phyloP scores from a whole-genome alignment of 1,139 yeast genomes.

The Hyphopichia wangnamkhiaoensis region DNA sequence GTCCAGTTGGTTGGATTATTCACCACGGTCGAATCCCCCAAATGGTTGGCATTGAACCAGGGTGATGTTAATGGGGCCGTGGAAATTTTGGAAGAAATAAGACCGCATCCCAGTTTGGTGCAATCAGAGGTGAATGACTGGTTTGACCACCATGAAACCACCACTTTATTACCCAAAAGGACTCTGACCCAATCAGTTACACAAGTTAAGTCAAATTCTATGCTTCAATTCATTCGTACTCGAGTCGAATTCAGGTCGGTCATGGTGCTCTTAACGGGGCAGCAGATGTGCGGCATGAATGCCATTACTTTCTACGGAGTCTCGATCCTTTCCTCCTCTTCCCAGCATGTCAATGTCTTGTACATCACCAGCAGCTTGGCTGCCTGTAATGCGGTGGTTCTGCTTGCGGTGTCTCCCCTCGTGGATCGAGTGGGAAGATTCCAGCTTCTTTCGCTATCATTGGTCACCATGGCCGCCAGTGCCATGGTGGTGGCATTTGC shows the following conservation, averaged over 20 bases:
- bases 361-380: constrained; percentile 33
- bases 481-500: constrained; percentile 67
- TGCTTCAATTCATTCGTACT: too few species aligned
- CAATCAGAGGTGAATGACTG: constrained; percentile 39
- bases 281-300: constrained; percentile 44
- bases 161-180: too few species aligned
- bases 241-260: constrained; percentile 28
- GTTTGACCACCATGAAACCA: too few species aligned
- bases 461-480: constrained; percentile 61
- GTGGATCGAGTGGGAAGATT: constrained; percentile 63
- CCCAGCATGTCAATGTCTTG: constrained; percentile 24
- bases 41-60: constrained; percentile 36
- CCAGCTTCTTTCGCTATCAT: constrained; percentile 63
- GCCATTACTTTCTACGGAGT: constrained; percentile 45
- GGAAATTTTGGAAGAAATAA: constrained; percentile 23
- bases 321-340: constrained; percentile 27
- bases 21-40: constrained; percentile 40
- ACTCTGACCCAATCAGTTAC: too few species aligned
- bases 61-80: constrained; percentile 32
- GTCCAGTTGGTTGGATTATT: constrained; percentile 32
- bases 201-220: too few species aligned
- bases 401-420: constrained; percentile 33
- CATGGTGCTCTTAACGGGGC: constrained; percentile 37
- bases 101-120: constrained; percentile 32
- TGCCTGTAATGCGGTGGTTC: constrained; percentile 29